Conservation (phyloP, 2,329 filamentous ascomycete species). For the Fusarium coffeatum region DNA sequence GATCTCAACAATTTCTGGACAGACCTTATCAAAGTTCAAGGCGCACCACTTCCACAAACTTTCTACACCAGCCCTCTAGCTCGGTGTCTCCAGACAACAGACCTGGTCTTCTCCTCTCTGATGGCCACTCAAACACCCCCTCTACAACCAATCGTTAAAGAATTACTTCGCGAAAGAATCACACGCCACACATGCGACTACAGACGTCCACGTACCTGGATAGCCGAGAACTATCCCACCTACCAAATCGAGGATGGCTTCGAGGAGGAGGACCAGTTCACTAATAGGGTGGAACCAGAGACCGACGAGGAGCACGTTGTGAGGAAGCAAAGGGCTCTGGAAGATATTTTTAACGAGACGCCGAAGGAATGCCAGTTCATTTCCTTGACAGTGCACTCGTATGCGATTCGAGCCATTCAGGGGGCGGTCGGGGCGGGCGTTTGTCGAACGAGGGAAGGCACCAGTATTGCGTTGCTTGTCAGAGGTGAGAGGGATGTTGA, state of each 20-base stretch:
- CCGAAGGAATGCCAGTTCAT: constrained; percentile 55
- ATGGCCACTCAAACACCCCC: constrained; percentile 50
- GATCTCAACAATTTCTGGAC: constrained; percentile 65
- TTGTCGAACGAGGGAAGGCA: constrained; percentile 62
- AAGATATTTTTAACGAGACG: constrained; percentile 59
- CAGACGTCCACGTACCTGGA: constrained; percentile 60
- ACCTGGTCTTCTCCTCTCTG: constrained; percentile 61
- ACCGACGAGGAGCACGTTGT: constrained; percentile 59
- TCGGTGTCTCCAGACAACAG: constrained; percentile 68
- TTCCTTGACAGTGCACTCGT: constrained; percentile 64
- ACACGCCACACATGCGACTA: constrained; percentile 72
- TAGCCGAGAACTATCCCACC: constrained; percentile 61
- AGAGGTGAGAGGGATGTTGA: constrained; percentile 52
- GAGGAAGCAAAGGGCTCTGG: constrained; percentile 56
- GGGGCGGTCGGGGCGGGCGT: constrained; percentile 56
- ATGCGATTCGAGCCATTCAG: constrained; percentile 58
- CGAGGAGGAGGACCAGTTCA: constrained; percentile 65
- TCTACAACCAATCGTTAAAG: constrained; percentile 66
- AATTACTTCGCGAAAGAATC: constrained; percentile 68
- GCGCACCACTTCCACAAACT: constrained; percentile 63
- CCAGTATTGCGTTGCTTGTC: constrained; percentile 67
- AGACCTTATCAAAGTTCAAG: constrained; percentile 55
- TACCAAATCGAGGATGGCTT: constrained; percentile 67
- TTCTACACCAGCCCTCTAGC: constrained; percentile 70
- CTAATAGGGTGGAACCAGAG: constrained; percentile 61